A percentile compares a stretch with the other conserved stretches of the same genome.
phyloP scores from a whole-genome alignment of 371 early-diverging fungal species.

The Encephalitozoon hellem region DNA sequence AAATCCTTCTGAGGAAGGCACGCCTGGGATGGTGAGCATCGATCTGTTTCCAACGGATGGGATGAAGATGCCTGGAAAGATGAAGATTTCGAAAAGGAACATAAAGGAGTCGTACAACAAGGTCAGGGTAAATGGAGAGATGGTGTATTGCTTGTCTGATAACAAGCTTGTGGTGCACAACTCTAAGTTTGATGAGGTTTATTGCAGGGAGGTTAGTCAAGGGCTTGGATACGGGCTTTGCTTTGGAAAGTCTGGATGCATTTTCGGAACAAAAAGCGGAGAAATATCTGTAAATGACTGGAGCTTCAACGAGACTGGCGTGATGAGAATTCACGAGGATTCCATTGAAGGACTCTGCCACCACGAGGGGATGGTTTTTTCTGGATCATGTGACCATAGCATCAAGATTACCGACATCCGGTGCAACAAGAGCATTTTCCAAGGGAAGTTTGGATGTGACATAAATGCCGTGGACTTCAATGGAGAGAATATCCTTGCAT shows the following conservation, averaged over 20 bases:
- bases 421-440: not conserved
- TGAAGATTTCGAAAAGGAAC: slow-evolving; percentile 1
- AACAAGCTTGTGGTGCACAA: slow-evolving; percentile 24
- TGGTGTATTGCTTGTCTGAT: slow-evolving; percentile 34
- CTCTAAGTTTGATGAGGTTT: slow-evolving; percentile 14
- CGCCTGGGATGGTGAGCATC: not conserved
- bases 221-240: slow-evolving; percentile 43
- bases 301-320: slow-evolving; percentile 2
- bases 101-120: slow-evolving; percentile 30
- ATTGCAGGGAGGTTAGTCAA: not conserved
- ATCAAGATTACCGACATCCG: slow-evolving; percentile 45
- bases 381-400: slow-evolving; percentile 32
- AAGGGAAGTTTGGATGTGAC: slow-evolving; percentile 16
- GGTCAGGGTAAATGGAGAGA: slow-evolving; percentile 26
- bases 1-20: slow-evolving; percentile 34
- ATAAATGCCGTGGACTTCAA: slow-evolving; percentile 57
- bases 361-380: slow-evolving; percentile 17
- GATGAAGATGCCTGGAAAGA: not conserved
- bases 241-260: not conserved
- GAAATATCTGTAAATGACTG: not conserved
- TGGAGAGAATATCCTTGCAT: slow-evolving; percentile 42
- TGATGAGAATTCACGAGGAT: slow-evolving; percentile 12
- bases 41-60: slow-evolving; percentile 18
- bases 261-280: slow-evolving; percentile 21
- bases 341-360: slow-evolving; percentile 39